Base-by-base conservation (phyloP, 2,329 filamentous ascomycete genomes). In the Lasiodiplodia citricola region DNA sequence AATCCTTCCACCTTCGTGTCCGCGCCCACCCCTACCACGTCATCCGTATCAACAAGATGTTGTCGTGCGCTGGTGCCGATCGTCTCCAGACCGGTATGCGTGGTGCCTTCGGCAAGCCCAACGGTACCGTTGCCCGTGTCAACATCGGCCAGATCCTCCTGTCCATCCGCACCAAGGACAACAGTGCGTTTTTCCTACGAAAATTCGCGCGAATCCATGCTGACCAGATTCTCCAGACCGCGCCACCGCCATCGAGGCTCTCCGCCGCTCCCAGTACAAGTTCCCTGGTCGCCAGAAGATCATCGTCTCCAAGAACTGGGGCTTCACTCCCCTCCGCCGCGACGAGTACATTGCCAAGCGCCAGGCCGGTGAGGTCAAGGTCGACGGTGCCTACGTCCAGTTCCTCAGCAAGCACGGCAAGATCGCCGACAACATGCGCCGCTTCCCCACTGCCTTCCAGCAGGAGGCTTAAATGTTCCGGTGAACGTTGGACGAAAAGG, bases 1-100 rank as follows among this genome's bases (percentile, higher is more conserved):
- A 91, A 87, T 86, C 87, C 83, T 90, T 91, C 87, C 88, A 91
- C 83, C 82, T 91, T 73, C 88, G 88, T 75, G 87, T 90, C 80
- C 88, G 96, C 83, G 94, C 94, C 82, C 96, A 99, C 90, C 96
- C 96, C 76, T 99, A 93, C 93, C 96, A 99, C 90, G 96, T 99
- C 87, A 92, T 99, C 89, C 96, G 96, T 87, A 99, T 99, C 94
- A 99, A 99, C 94, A 99, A 99, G 92, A 99, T 99, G 96, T 95
- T 99, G 93, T 98, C 96, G 83, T 99, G 96, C 86, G 96, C 96
- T 82, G 96, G 96, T 90, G 96, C 96, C 91, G 96, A 99, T 98
- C 94, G 96, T 92, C 89, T 99, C 86, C 96, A 99, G 87, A 99
- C 96, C 79, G 96, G 96, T 89, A 99, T 99, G 96, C 95, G 96